Base-by-base conservation (phyloP, 441 rosid genomes). In the Adansonia gregorii region DNA sequence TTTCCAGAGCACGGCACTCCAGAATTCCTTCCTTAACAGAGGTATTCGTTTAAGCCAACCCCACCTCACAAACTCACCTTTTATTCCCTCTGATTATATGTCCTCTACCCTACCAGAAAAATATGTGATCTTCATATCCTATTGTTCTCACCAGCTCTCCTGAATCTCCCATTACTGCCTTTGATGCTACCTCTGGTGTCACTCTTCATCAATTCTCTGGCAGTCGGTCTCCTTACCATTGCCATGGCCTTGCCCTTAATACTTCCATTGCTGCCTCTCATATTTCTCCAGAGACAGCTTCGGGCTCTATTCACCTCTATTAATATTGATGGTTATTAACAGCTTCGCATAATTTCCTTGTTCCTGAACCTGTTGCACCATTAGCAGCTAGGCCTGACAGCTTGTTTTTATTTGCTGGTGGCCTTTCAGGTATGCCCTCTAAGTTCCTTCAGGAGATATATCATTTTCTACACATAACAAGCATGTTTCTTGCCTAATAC, bases 321-420 rank as follows among this genome's bases (percentile, higher is more conserved):
- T 35, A 35, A 35, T 82, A 78, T 65, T 85, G 87, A 86, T 85
- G 88, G 86, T 85, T 88, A n/a, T 48, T 87, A 0, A 76, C 85
- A 0, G 82, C 84, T 41, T 35, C 81, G 56, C 87, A 86, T 72
- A 79, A 73, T 19, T 75, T 88, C 12, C 87, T 85, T 55, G 66
- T 85, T 48, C 88, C 89, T 15, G 89, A 86, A 75, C 84, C 91
- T 5, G 87, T 84, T 35, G 89, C 87, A 48, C 86, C 88, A 9
- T 76, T 88, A 0, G 78, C 76, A 4, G 74, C 88, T 15, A 76
- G 82, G 11, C 73, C 78, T n/a, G 86, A 88, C 55, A 89, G 85
- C 48, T 65, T 52, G 6, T 83, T 54, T 74, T 35, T 87, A 6
- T 86, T 87, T 17, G 84, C 91, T 0, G 91, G 89, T 19, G 88